Evolutionary conservation across 2,329 filamentous ascomycete genomes (phyloP), one percentile per base, ranked within the genome.

Genomic region (Ceratocystis diversiconidia): DNA sequence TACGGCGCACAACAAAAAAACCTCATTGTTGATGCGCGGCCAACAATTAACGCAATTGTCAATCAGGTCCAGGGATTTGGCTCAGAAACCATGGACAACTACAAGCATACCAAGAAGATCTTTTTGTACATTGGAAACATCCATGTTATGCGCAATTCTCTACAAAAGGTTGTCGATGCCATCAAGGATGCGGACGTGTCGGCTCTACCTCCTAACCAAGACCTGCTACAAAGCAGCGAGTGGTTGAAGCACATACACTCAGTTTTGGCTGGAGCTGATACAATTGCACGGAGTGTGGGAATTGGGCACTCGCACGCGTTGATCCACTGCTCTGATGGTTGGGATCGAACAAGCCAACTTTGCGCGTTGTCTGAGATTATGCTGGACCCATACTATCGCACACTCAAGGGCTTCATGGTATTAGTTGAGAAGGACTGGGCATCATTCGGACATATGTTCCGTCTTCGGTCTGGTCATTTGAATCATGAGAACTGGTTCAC

Each of bases 61-160:
- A 97, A 96, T 82, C 92, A 96, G 74, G 89, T 92, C 3, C 86
- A 92, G 69, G 94, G 94, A 5, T 85, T 92, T 73, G 94, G 94
- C 1, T 96, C 92, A 0, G 94, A 99, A 75, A 96, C 96, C 72
- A 96, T 97, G 89, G 90, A 96, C 69, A 88, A 96, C 75, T 99
- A 99, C 77, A 90, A 88, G 68, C 92, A 92, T 71, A 90, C 91
- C 17, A 87, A 87, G 67, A 96, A 96, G 75, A 87, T 88, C 36
- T 99, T 95, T 73, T 82, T 99, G 65, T 94, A 90, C 69, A 99
- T 99, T 72, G 92, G 95, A 74, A 99, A 99, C 73, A 97, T 99
- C 68, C 94, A 99, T 72, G 91, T 96, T 68, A 99, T 99, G 94
- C 84, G 94, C 66, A 88, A 88, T 68, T 97, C 92, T 1, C 79